These are phyloP conservation scores for Chytriomyces confervae DNA, from an alignment of 192 early-diverging fungal species.

Conservation along the genomic window DNA sequence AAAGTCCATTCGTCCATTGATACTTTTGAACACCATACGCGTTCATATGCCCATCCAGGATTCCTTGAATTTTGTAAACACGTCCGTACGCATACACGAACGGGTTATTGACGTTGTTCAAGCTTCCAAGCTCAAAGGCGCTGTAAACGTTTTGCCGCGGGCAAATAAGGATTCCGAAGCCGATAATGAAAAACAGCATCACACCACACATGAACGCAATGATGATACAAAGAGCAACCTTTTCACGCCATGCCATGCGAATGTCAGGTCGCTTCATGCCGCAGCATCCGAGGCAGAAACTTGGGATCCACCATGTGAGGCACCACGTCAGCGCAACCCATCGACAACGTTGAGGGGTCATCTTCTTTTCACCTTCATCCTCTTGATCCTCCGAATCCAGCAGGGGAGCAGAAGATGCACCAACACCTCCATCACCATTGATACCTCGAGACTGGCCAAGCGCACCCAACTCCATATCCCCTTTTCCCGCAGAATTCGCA, in stretches of 20 bases:
- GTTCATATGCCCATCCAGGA: constrained; percentile 44
- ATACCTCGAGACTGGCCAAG: neutral
- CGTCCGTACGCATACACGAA: constrained; percentile 57
- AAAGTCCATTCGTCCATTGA: constrained; percentile 34
- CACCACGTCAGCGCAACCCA: constrained; percentile 83
- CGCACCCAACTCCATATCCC: constrained; percentile 45
- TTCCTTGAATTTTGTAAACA: constrained; percentile 46
- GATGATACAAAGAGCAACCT: constrained; percentile 77
- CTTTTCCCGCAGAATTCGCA: neutral
- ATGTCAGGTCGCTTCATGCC: constrained; percentile 90
- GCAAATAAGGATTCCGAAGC: constrained; percentile 82
- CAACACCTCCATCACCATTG: neutral
- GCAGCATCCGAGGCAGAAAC: constrained; percentile 58
- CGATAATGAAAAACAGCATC: constrained; percentile 88
- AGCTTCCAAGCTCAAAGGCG: constrained; percentile 41
- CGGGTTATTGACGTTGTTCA: constrained; percentile 39
- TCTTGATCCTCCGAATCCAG: neutral
- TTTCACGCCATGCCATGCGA: constrained; percentile 96
- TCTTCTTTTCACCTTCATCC: constrained; percentile 27
- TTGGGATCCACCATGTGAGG: constrained; percentile 84
- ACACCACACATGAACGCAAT: constrained; percentile 78
- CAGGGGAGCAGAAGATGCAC: neutral
- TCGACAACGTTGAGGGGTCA: constrained; percentile 58
- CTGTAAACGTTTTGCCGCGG: constrained; percentile 69
- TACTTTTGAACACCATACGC: constrained; percentile 42